phyloP scores from a whole-genome alignment of 1,284 basidiomycete species.

The Sporisorium scitamineum region DNA sequence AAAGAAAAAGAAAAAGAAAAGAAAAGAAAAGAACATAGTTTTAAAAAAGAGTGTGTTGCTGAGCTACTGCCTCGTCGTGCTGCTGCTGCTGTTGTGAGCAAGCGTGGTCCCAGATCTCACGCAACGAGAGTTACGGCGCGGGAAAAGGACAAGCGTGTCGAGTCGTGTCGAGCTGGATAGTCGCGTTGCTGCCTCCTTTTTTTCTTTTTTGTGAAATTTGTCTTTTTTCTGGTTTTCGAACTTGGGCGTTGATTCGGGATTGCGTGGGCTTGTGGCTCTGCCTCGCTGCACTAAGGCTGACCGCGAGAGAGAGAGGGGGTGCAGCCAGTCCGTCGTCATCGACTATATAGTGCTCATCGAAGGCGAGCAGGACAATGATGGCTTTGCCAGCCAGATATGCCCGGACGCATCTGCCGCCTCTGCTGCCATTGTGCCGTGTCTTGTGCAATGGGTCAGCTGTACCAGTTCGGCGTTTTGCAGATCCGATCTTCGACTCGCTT shows the following conservation, averaged over 20 bases:
- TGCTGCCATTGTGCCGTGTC: too few relatives aligned
- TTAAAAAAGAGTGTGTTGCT: not conserved
- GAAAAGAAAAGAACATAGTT: not conserved
- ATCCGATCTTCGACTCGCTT: not conserved
- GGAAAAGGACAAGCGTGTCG: not conserved
- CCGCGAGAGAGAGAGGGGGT: not conserved
- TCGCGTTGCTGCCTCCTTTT: slow-evolving; percentile 5
- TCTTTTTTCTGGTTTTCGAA: not conserved
- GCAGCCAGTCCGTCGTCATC: not conserved
- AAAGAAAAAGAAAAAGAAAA: not conserved
- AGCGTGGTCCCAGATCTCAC: not conserved
- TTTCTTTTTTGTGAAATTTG: not conserved
- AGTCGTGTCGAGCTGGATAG: not conserved
- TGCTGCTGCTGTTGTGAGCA: slow-evolving; percentile 2
- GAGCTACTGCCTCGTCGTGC: not conserved
- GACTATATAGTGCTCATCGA: too few relatives aligned
- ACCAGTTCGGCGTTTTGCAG: not conserved
- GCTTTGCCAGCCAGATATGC: too few relatives aligned
- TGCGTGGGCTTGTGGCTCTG: not conserved
- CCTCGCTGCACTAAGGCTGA: not conserved
- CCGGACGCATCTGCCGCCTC: too few relatives aligned
- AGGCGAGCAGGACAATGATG: too few relatives aligned
- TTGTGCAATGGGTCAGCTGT: not conserved
- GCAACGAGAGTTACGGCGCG: not conserved
- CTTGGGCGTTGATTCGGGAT: not conserved